Base-by-base conservation (phyloP, 257 asterid species). In the Capsicum chinense region DNA sequence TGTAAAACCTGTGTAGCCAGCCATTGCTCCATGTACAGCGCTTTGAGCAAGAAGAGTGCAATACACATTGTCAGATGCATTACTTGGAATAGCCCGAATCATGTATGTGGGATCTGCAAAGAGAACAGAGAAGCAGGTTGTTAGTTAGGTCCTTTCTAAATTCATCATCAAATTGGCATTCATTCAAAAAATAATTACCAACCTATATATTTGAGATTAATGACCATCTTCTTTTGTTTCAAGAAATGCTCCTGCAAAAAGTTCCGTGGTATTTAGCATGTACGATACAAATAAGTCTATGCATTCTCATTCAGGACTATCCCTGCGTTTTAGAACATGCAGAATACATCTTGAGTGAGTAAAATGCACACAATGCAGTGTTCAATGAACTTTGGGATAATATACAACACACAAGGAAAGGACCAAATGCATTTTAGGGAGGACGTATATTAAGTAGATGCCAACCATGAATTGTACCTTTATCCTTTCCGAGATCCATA, bases 1-100 rank as follows among this genome's bases (percentile, higher is more conserved):
- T 2, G 95, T 92, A 89, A 88, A 93, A 57, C 98, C 98, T 0
- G 99, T 95, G 86, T 91, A 95, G 54, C 99, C 99, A 0, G 98
- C 99, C 99, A 94, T 95, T 3, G 99, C 98, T 90, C 99, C 98
- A 83, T 95, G 99, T 44, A 94, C 94, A 4, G 96, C 97, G 79
- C 95, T 94, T 78, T 95, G 98, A 56, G 99, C 99, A 70, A 95
- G 97, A 85, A 95, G 98, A 6, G 98, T 94, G 92, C 97, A 94
- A 86, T 94, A 94, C 2, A 95, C 98, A 7, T 92, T 95, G 86
- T 95, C 98, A 0, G 98, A 90, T 12, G 99, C 99, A 63, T 92
- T 95, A 89, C 99, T 91, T 0, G 97, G 97, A 84, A 95, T 89
- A 9, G 98, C 99, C 5, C 99, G 92, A 84, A 95, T 94, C 98